Evolutionary conservation across 805 yeast species (phyloP).

Genomic region (Candida anglica): DNA sequence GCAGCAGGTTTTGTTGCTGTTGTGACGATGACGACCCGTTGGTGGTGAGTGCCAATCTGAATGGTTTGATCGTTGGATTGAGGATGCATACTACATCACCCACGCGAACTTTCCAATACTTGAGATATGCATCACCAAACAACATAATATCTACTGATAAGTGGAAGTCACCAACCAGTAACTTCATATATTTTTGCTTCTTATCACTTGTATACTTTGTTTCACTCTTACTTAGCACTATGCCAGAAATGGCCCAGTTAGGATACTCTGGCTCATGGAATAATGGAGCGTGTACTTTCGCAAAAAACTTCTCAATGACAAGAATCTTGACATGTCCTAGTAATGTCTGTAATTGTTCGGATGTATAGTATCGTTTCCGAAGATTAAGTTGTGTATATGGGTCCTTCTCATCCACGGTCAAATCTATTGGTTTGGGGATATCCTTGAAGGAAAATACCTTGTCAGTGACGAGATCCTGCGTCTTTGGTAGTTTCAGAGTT

Average conservation of each 20-base stretch:
- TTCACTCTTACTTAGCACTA: constrained; percentile 54
- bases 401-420: constrained; percentile 17
- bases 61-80: constrained; percentile 59
- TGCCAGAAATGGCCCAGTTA: constrained; percentile 80
- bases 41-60: constrained; percentile 4
- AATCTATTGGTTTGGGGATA: constrained; percentile 7
- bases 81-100: constrained; percentile 75
- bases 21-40: constrained; percentile 21
- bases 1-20: constrained; percentile 10
- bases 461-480: constrained; percentile 6
- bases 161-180: constrained; percentile 68
- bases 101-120: constrained; percentile 65
- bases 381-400: constrained; percentile 13
- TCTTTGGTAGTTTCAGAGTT: background rate
- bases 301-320: constrained; percentile 54
- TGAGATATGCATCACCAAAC: constrained; percentile 63
- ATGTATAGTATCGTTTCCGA: constrained; percentile 44
- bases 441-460: constrained; percentile 22
- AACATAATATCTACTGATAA: constrained; percentile 57
- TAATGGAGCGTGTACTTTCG: constrained; percentile 65
- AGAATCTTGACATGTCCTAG: constrained; percentile 51
- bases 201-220: constrained; percentile 39
- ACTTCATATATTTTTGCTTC: constrained; percentile 49
- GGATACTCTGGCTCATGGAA: constrained; percentile 65
- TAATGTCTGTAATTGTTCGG: constrained; percentile 26